These are phyloP conservation scores for Xeromyces bisporus DNA, from an alignment of 495 filamentous ascomycete genomes.

Conservation along the genomic window DNA sequence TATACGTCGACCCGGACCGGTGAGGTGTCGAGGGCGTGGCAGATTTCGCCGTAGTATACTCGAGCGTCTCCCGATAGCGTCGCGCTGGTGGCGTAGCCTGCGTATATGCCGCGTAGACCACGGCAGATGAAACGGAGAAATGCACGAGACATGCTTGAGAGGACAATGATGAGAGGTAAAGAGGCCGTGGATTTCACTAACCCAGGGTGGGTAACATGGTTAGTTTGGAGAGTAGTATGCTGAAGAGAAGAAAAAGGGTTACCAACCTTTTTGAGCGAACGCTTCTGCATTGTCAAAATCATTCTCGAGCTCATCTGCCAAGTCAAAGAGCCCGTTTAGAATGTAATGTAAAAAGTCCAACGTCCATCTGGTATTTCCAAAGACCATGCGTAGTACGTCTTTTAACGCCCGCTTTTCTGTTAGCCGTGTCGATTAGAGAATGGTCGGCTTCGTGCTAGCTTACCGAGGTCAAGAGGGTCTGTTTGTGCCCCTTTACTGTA, in stretches of 20 bases:
- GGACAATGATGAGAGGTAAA: slow-evolving; percentile 48
- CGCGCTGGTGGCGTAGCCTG: slow-evolving; percentile 15
- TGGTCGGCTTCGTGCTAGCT: slow-evolving; percentile 5
- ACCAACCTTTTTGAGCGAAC: slow-evolving; percentile 28
- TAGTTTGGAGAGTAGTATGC: too few relatives aligned
- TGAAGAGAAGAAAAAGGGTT: too few relatives aligned
- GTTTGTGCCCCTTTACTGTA: slow-evolving; percentile 26
- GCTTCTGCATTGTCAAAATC: slow-evolving; percentile 23
- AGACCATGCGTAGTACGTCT: slow-evolving; percentile 27
- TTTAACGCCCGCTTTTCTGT: not conserved
- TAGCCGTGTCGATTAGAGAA: slow-evolving; percentile 12
- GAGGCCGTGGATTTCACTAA: slow-evolving; percentile 32
- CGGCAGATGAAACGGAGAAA: slow-evolving; percentile 54
- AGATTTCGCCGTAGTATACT: slow-evolving; percentile 25
- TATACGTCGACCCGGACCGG: slow-evolving; percentile 29
- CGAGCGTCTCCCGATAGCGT: slow-evolving; percentile 20
- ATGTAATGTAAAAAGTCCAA: slow-evolving; percentile 53
- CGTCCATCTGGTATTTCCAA: slow-evolving; percentile 42
- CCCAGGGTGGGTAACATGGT: too few relatives aligned
- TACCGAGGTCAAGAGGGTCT: slow-evolving; percentile 50
- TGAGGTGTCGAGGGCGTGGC: slow-evolving; percentile 22
- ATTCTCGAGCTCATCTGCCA: slow-evolving; percentile 37
- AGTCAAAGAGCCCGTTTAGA: slow-evolving; percentile 45
- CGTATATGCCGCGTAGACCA: slow-evolving; percentile 33
- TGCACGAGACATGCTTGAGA: slow-evolving; percentile 55